phyloP scores from a whole-genome alignment of 805 yeast genomes.

The Blastobotrys mokoenaii region DNA sequence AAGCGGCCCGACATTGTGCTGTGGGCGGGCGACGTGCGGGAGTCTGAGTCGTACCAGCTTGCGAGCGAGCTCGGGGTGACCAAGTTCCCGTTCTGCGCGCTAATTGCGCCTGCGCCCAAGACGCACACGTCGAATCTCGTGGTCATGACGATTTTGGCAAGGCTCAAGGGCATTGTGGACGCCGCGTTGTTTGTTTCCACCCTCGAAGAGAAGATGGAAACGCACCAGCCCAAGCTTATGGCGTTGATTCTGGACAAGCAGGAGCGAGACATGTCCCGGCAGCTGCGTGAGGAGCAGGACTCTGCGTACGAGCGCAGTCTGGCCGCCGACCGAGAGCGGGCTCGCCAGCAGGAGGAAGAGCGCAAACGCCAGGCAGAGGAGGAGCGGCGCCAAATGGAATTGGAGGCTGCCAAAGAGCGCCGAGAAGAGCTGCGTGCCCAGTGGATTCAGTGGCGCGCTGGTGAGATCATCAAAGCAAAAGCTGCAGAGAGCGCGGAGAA shows the following conservation, averaged over 20 bases:
- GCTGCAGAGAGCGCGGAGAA: conserved; percentile 8
- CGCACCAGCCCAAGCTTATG: conserved; percentile 50
- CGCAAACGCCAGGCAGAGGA: conserved; percentile 23
- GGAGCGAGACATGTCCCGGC: conserved; percentile 45
- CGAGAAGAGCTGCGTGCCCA: conserved; percentile 21
- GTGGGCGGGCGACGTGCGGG: conserved; percentile 86
- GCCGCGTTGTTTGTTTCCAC: conserved; percentile 37
- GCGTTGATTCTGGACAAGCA: conserved; percentile 55
- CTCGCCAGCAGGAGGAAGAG: conserved; percentile 18
- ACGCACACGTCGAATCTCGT: conserved; percentile 33
- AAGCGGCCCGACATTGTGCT: conserved; percentile 46
- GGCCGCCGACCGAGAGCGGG: conserved; percentile 52
- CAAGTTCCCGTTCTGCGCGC: conserved; percentile 73
- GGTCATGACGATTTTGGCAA: conserved; percentile 50
- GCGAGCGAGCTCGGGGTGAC: conserved; percentile 66
- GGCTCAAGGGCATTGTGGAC: conserved; percentile 47
- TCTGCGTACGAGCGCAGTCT: conserved; percentile 66
- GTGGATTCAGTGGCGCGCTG: conserved; percentile 46
- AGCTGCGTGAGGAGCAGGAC: conserved; percentile 67
- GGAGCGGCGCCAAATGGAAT: conserved; percentile 6
- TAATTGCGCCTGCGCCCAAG: conserved; percentile 57
- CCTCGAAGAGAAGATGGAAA: conserved; percentile 40
- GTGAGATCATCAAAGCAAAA: not conserved
- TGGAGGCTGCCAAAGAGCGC: conserved; percentile 15
- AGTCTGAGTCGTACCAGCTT: conserved; percentile 76